Conservation (phyloP, 2,329 filamentous ascomycete species). For the Atkinsonella texensis region DNA sequence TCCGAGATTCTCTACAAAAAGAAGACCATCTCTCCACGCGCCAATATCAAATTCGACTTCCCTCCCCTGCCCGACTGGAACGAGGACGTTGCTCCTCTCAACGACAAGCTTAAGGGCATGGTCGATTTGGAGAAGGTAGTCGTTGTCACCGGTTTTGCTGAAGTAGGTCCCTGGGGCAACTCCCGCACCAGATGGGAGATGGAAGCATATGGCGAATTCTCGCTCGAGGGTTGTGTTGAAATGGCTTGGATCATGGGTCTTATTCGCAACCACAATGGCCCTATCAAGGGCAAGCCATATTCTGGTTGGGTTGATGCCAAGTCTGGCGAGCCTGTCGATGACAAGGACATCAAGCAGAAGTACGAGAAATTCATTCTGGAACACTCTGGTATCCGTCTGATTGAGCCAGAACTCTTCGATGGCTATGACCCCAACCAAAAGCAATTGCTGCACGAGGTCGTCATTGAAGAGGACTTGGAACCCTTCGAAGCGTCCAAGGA, state of each 20-base stretch:
- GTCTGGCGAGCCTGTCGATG: conserved; percentile 87
- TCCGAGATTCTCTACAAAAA: conserved; percentile 92
- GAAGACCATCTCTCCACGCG: conserved; percentile 82
- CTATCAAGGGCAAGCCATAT: conserved; percentile 91
- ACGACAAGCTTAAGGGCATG: conserved; percentile 87
- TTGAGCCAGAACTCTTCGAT: conserved; percentile 92
- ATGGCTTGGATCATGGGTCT: conserved; percentile 99
- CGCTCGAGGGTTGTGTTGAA: conserved; percentile 92
- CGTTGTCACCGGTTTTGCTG: conserved; percentile 91
- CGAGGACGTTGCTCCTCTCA: conserved; percentile 76
- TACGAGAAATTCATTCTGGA: conserved; percentile 96
- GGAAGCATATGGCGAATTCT: conserved; percentile 95
- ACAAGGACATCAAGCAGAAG: conserved; percentile 95
- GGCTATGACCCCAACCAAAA: conserved; percentile 98
- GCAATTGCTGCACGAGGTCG: conserved; percentile 93
- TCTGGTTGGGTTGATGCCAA: conserved; percentile 95
- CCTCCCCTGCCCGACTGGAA: conserved; percentile 86
- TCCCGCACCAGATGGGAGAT: conserved; percentile 98
- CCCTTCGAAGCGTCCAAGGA: conserved; percentile 97
- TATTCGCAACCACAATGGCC: conserved; percentile 96
- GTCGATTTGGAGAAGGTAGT: conserved; percentile 97
- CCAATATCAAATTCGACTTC: conserved; percentile 98
- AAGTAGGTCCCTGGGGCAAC: conserved; percentile 97
- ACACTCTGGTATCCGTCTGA: conserved; percentile 92
- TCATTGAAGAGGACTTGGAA: conserved; percentile 93